Evolutionary conservation across 768 basidiomycete genomes (phyloP), one percentile per base, ranked within the genome.

Genomic region (Collybia sp.): DNA sequence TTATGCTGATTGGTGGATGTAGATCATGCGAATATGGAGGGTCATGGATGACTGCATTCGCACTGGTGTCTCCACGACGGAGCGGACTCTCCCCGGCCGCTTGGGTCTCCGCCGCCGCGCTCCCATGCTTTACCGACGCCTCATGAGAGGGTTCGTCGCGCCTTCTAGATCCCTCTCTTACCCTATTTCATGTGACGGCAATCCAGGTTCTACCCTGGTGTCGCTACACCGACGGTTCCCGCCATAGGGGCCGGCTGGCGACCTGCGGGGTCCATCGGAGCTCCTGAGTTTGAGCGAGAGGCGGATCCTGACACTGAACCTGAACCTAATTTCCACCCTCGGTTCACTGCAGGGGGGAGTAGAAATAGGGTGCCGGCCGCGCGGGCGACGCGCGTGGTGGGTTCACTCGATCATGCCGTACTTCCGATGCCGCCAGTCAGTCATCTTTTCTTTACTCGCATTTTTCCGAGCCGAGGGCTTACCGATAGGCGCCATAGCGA

Each of bases 11-110:
- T 45, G 10, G 33, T 37, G 11, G 38, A 16, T 42, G 69, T 70
- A 74, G 90, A 53, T 78, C 45, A 71, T 82, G 74, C 77, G 79
- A 19, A 92, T 94, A 40, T 95, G 93, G 93, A 58, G 70, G 44
- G 90, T 93, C 4, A 96, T 96, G 94, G 92, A 95, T 58, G 80
- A 84, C 46, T 94, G 90, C 61, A 97, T 96, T 50, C 85, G 73
- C 36, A 75, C 77, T 2, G 94, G 94, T 15, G 93, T 97, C 8
- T 84, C 88, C 2, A 76, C 90, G 1, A 71, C 78, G 2, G 86
- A 94, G 54, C 72, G 73, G 37, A 82, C 78, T n/a, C 76, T 98
- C 2, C 94, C 94, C 0, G 94, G 94, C n/a, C 76, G 91, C 16
- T 67, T 98, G 13, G 67, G 77, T 6, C 70, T 98, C 18, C 76